Base-by-base conservation (phyloP, 495 filamentous ascomycete genomes). In the Penicillium herquei region DNA sequence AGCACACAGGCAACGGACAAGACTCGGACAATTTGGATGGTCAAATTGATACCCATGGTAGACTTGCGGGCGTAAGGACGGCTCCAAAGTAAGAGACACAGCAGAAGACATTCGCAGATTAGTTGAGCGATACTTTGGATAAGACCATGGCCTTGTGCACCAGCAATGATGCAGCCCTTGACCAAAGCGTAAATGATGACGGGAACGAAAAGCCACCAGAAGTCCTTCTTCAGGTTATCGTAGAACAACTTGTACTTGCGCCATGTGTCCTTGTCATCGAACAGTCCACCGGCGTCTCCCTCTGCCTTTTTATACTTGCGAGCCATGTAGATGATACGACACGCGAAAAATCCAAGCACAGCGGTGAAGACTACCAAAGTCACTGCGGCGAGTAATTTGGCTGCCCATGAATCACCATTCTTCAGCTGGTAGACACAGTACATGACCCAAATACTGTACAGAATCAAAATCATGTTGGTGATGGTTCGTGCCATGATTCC, bases 361-460 rank as follows among this genome's bases (percentile, higher is more conserved):
- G 71, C 82, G 0, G 93, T 97, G 70, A 98, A 98, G 0, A 90
- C 44, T 6, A 67, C 79, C 2, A 98, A 81, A 0, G 92, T 97
- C 16, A 96, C 69, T 35, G 78, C 93, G 8, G 94, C 94, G 35
- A 98, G 84, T 1, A 82, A 37, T 68, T 96, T 94, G 33, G 92
- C 93, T 10, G 88, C 94, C 92, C 95, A 98, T 0, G 93, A 97
- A 72, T 98, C 94, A 49, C 94, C 94, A 35, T 85, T 84, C 4
- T 85, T 93, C 64, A 97, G 92, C 67, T 98, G 93, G 71, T 92
- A 98, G 55, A 98, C 81, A 70, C 94, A 97, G 68, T 96, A 98
- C 21, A 98, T 75, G 6, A 91, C 89, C 94, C 94, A 98, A 41
- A 96, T 82, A 43, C 93, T 91, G 71, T 98, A 98, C 2, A 98